Percentiles rank a stretch among this genome's conserved stretches.
These are phyloP conservation scores for Hsuehochloa calcarea DNA, from an alignment of 176 grass and related monocot species.

Conservation along the genomic window DNA sequence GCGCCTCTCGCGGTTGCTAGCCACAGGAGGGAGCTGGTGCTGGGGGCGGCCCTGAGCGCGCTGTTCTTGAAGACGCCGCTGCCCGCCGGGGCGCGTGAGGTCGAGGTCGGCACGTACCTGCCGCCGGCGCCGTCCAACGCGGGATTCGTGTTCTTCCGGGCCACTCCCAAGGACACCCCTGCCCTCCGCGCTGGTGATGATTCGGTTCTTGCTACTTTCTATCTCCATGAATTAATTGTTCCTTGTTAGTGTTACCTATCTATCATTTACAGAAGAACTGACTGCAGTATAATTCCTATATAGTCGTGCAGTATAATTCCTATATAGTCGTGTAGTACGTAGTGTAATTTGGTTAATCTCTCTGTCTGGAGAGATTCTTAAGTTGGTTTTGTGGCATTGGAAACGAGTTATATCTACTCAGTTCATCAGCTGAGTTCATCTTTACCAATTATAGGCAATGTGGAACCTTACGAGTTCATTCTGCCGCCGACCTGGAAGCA, in stretches of 20 bases:
- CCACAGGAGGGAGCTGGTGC: conserved; percentile 63
- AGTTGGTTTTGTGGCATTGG: background rate
- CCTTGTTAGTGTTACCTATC: background rate
- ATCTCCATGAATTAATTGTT: background rate
- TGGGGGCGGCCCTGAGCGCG: conserved; percentile 44
- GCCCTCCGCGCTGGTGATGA: conserved; percentile 86
- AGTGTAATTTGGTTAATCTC: background rate
- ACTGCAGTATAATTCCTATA: background rate
- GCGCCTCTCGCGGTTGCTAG: conserved; percentile 8
- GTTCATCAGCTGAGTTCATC: background rate
- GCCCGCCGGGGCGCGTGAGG: conserved; percentile 51
- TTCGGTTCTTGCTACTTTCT: background rate
- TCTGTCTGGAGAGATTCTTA: background rate
- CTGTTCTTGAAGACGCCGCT: conserved; percentile 43
- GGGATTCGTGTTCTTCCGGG: conserved; percentile 75
- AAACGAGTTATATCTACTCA: background rate
- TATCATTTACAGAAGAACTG: background rate
- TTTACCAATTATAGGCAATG: conserved; percentile 61
- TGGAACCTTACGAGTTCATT: conserved; percentile 85
- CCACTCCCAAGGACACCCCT: conserved; percentile 84
- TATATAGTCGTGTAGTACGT: no score
- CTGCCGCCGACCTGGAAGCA: conserved; percentile 94
- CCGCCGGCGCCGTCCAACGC: conserved; percentile 62
- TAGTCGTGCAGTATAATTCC: background rate
- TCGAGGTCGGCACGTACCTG: conserved; percentile 76